Base-by-base conservation (phyloP, 1,284 basidiomycete genomes). In the Ustilago crameri region DNA sequence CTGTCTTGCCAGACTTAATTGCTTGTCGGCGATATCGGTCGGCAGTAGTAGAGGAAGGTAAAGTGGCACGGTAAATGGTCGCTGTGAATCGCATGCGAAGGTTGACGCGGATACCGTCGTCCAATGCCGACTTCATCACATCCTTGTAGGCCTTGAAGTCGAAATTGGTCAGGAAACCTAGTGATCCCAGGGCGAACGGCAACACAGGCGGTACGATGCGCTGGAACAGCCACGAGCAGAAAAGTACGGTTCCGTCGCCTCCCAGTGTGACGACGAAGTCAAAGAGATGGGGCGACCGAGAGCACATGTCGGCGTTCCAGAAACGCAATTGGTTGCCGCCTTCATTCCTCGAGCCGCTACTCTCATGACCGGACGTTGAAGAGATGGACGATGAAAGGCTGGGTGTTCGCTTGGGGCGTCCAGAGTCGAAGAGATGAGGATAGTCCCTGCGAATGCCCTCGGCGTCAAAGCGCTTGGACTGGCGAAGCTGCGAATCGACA, bases 181-280 rank as follows among this genome's bases (percentile, higher is more conserved):
- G 89, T 9, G 95, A 98, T 42, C 96, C 96, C n/a, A 98, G 88
- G 0, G 96, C 94, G 83, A 98, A 98, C 0, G 96, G 91, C 24
- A 99, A 89, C 37, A 98, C 93, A 5, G 96, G 96, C 12, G 96
- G 96, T 12, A 98, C 96, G 79, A 98, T 93, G 70, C 90, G 90
- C 83, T 98, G 96, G 87, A 99, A 99, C 34, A 99, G 87, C 96
- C 96, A 98, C 4, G 96, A 98, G 5, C 96, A 97, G 86, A 98
- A 98, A 20, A 99, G 88, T 1, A 98, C 95, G 0, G 96, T 99
- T 12, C 96, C 96, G 83, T 99, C 96, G 17, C 96, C 96, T 44
- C 96, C 96, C 62, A 82, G 69, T n/a, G 96, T 98, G 51, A 98
- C 87, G 63, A 98, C 96, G 83, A 99, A 96, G 84, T 99, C 96